Evolutionary conservation across 73 alveolate species (phyloP).

Genomic region (Tetrahymena thermophila): DNA sequence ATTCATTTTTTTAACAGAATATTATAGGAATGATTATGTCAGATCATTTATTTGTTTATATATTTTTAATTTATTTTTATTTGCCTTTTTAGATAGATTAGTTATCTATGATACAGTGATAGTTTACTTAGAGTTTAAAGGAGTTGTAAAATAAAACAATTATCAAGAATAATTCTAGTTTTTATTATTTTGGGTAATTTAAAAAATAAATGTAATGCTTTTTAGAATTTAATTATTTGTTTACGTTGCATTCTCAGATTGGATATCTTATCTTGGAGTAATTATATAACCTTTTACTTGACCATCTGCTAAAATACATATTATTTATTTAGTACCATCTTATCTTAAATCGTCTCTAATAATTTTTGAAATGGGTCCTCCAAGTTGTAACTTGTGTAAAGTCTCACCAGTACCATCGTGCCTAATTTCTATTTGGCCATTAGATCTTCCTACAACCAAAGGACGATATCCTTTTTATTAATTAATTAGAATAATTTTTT

Average conservation of each 20-base stretch:
- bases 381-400: conserved; percentile 1
- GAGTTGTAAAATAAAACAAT: too few species aligned
- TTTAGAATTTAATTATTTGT: background rate
- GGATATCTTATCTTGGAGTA: background rate
- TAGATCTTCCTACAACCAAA: conserved; percentile 24
- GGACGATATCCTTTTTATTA: background rate
- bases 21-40: too few species aligned
- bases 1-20: too few species aligned
- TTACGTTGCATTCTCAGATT: background rate
- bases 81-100: too few species aligned
- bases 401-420: background rate
- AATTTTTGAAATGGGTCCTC: conserved; percentile 1
- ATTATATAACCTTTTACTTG: background rate
- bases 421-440: conserved; percentile 28
- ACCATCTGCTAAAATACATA: background rate
- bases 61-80: too few species aligned
- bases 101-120: too few species aligned
- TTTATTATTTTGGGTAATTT: too few species aligned
- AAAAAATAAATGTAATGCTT: too few species aligned
- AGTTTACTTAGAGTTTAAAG: too few species aligned
- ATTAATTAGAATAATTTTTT: background rate
- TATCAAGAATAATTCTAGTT: too few species aligned
- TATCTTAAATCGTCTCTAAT: background rate
- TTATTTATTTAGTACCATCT: background rate
- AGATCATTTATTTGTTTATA: too few species aligned